Conservation (phyloP, 179 eudicot species). For the Vitellaria paradoxa region DNA sequence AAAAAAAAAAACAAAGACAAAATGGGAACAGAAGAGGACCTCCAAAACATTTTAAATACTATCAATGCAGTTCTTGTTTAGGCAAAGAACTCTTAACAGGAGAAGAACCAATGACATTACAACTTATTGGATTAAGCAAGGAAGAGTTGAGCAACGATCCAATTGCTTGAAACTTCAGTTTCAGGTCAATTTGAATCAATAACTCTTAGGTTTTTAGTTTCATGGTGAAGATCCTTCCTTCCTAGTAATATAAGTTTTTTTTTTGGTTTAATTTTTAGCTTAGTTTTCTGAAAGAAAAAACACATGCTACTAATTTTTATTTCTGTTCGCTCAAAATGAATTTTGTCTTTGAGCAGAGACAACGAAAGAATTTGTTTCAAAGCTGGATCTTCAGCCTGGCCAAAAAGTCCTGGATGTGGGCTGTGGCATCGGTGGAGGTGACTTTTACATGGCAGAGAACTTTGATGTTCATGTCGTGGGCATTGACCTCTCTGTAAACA, state of each 20-base stretch:
- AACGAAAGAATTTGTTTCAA: constrained; percentile 83
- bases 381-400: constrained; percentile 85
- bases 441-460: constrained; percentile 96
- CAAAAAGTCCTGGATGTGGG: constrained; percentile 97
- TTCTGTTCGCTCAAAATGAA: constrained; percentile 8
- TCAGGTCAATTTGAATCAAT: not conserved
- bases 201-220: not conserved
- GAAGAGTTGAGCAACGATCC: not conserved
- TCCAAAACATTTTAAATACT: not conserved
- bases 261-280: not conserved
- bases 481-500: constrained; percentile 88
- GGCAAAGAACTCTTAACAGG: not conserved
- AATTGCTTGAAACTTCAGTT: not conserved
- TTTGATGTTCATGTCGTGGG: constrained; percentile 88
- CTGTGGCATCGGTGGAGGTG: constrained; percentile 97
- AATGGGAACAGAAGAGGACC: not conserved
- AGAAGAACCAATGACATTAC: too few relatives aligned
- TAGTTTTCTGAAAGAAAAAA: not conserved
- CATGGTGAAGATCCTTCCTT: not conserved
- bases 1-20: too few relatives aligned
- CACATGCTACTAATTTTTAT: not conserved
- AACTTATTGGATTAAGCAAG: too few relatives aligned
- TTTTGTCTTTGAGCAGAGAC: constrained; percentile 59
- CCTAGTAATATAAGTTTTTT: not conserved
- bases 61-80: too few relatives aligned